Evolutionary conservation across 2,329 filamentous ascomycete species (phyloP).

Genomic region (Colletotrichum tropicale): DNA sequence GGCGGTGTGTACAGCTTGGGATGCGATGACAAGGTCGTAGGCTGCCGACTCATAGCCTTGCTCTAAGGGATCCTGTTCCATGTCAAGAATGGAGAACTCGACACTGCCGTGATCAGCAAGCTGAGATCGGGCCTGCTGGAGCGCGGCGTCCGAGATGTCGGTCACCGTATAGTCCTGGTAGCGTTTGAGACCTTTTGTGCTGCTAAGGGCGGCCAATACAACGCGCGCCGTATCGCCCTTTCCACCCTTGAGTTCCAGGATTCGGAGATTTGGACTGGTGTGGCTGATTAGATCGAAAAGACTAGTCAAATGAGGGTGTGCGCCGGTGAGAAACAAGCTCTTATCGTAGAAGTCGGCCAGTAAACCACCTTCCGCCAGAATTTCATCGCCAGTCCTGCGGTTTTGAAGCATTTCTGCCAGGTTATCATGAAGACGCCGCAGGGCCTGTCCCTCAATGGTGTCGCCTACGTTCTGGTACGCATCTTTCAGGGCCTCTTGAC

Average conservation of each 20-base stretch:
- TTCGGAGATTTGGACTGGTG: not conserved
- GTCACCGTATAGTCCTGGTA: slow-evolving; percentile 24
- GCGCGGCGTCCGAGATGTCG: slow-evolving; percentile 42
- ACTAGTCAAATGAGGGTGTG: not conserved
- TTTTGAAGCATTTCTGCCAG: fast-evolving
- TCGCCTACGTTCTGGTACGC: not conserved
- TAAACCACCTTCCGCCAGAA: not conserved
- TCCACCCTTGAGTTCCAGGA: not conserved
- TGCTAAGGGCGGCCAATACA: fast-evolving
- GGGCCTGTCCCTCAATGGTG: not conserved
- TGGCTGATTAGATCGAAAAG: not conserved
- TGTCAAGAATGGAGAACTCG: slow-evolving; percentile 36
- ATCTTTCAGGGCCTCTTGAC: not conserved
- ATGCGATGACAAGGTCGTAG: slow-evolving; percentile 31
- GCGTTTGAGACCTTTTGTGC: not conserved
- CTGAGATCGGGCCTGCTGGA: slow-evolving; percentile 26
- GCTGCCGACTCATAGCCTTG: slow-evolving; percentile 26
- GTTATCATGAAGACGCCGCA: not conserved
- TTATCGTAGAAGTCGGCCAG: not conserved
- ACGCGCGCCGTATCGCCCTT: not conserved
- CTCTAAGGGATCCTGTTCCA: slow-evolving; percentile 28
- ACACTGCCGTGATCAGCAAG: slow-evolving; percentile 25
- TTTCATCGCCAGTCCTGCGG: not conserved
- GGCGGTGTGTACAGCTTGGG: slow-evolving; percentile 33
- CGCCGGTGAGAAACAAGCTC: not conserved